A percentile compares a stretch with the other conserved stretches of the same genome.
phyloP scores from a whole-genome alignment of 2,329 filamentous ascomycete genomes.

The Talaromyces piceae region DNA sequence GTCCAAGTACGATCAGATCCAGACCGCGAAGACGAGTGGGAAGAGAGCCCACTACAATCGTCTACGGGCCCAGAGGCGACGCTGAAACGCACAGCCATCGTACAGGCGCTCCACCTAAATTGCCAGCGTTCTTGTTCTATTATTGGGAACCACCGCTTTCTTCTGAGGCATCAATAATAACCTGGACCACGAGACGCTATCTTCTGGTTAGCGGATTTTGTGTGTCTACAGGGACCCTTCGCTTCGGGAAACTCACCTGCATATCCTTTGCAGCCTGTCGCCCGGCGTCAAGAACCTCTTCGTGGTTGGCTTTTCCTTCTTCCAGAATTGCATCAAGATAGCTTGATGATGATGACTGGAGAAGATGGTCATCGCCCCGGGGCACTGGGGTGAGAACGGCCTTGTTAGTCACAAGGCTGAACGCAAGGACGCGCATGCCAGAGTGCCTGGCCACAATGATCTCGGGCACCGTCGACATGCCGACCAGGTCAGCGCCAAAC shows the following conservation, averaged over 20 bases:
- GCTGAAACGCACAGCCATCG: constrained; percentile 11
- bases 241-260: constrained; percentile 43
- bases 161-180: constrained; percentile 24
- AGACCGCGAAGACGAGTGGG: constrained; percentile 73
- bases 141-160: constrained; percentile 1
- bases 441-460: constrained; percentile 59
- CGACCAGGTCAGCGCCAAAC: constrained; percentile 60
- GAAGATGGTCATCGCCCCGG: constrained; percentile 48
- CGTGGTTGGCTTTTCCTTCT: constrained; percentile 56
- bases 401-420: constrained; percentile 60
- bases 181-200: constrained; percentile 31
- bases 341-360: constrained; percentile 43
- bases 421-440: constrained; percentile 55
- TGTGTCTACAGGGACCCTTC: neutral
- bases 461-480: constrained; percentile 64
- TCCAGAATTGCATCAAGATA: constrained; percentile 51
- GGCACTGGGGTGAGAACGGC: constrained; percentile 53
- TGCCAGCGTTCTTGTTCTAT: neutral
- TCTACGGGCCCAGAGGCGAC: constrained; percentile 53
- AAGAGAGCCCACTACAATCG: constrained; percentile 87
- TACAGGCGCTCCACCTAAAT: neutral
- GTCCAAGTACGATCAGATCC: constrained; percentile 79
- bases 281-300: constrained; percentile 58
- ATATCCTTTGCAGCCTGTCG: constrained; percentile 54
- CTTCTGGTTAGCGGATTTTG: constrained; percentile 15